These are phyloP conservation scores for Conticribra guillardii DNA, from an alignment of 108 stramenopile genomes.

Conservation along the genomic window DNA sequence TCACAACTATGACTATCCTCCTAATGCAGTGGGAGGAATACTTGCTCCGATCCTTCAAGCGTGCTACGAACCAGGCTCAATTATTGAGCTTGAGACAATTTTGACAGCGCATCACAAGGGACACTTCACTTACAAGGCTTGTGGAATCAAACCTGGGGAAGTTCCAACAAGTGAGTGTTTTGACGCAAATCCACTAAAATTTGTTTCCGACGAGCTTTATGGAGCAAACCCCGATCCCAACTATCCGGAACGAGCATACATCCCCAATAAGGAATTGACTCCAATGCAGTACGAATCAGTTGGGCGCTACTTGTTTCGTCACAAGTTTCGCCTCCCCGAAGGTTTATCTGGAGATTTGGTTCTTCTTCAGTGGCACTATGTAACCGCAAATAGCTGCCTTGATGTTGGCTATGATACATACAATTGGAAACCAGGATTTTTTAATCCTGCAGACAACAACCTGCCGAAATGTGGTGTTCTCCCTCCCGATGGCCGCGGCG, in stretches of 20 bases:
- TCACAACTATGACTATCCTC: slow-evolving; percentile 49
- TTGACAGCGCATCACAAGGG: slow-evolving; percentile 62
- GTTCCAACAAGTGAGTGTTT: slow-evolving; percentile 57
- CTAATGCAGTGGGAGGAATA: slow-evolving; percentile 27
- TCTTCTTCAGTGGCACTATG: slow-evolving; percentile 71
- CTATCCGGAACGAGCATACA: slow-evolving; percentile 56
- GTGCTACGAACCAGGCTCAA: slow-evolving; percentile 35
- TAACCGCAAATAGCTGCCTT: slow-evolving; percentile 61
- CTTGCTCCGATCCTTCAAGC: slow-evolving; percentile 44
- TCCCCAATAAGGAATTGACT: slow-evolving; percentile 15
- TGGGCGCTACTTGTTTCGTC: background rate
- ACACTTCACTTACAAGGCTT: slow-evolving; percentile 52
- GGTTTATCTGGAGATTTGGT: slow-evolving; percentile 53
- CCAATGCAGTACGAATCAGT: background rate
- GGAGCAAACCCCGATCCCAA: slow-evolving; percentile 35
- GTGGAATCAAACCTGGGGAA: slow-evolving; percentile 36
- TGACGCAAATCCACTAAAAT: slow-evolving; percentile 34
- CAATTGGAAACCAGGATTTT: slow-evolving; percentile 2
- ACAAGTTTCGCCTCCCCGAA: slow-evolving; percentile 7
- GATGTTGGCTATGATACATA: slow-evolving; percentile 22
- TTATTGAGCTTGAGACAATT: slow-evolving; percentile 36
- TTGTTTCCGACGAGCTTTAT: slow-evolving; percentile 50
- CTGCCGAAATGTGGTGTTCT: slow-evolving; percentile 14
- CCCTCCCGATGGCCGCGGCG: slow-evolving; percentile 30
- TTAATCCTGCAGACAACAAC: background rate